Conservation (phyloP, 306 rosid genomes). For the Amphicarpaea edgeworthii region DNA sequence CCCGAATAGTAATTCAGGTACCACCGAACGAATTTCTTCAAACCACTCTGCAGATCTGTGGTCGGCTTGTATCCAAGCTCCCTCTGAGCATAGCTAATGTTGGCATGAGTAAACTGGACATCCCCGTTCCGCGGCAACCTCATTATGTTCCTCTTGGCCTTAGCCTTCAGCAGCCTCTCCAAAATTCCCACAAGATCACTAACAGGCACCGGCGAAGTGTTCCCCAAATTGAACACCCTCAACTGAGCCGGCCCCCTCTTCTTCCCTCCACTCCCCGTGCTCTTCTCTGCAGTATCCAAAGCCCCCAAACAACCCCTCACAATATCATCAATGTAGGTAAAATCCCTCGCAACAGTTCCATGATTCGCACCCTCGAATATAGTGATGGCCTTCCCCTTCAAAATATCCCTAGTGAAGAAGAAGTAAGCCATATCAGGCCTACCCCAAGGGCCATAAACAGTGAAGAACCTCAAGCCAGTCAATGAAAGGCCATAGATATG, state of each 20-base stretch:
- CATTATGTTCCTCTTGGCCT: constrained; percentile 82
- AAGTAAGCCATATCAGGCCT: constrained; percentile 98
- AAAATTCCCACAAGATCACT: constrained; percentile 82
- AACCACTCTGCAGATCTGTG: constrained; percentile 84
- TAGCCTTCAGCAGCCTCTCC: constrained; percentile 93
- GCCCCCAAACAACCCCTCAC: constrained; percentile 93
- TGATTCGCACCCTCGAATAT: constrained; percentile 89
- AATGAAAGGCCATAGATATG: constrained; percentile 92
- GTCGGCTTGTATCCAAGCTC: constrained; percentile 89
- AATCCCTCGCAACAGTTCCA: constrained; percentile 93
- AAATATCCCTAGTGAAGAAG: constrained; percentile 86
- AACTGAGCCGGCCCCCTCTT: constrained; percentile 88
- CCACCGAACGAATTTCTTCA: constrained; percentile 98
- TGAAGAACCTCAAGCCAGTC: constrained; percentile 89
- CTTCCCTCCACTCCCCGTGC: constrained; percentile 97
- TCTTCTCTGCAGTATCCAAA: constrained; percentile 93
- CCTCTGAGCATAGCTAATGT: constrained; percentile 86
- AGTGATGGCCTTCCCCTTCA: constrained; percentile 81
- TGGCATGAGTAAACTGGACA: constrained; percentile 93
- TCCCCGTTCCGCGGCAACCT: constrained; percentile 94
- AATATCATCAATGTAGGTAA: constrained; percentile 96
- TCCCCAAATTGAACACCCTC: constrained; percentile 94
- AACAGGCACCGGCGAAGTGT: constrained; percentile 93
- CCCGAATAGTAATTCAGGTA: constrained; percentile 76
- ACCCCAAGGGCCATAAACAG: constrained; percentile 99